These are phyloP conservation scores for Rubroboletus satanas DNA, from an alignment of 768 basidiomycete species.

Conservation along the genomic window DNA sequence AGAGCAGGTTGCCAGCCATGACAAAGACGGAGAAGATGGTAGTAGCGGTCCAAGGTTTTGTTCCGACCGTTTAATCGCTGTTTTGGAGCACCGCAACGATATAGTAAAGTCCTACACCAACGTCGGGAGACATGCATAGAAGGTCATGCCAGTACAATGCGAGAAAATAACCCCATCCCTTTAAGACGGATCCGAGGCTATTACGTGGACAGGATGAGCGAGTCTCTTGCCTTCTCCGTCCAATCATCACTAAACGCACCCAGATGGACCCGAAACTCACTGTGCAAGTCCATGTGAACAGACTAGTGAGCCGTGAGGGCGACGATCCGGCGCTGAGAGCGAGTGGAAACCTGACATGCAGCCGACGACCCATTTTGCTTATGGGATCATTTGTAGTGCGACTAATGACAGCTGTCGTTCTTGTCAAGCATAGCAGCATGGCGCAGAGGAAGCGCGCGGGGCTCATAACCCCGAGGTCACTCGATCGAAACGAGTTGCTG, in stretches of 20 bases:
- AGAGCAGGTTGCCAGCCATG: conserved; percentile 32
- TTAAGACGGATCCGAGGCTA: too few species aligned
- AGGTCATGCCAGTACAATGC: too few species aligned
- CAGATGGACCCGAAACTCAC: background rate
- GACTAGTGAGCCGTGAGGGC: background rate
- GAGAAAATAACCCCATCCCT: too few species aligned
- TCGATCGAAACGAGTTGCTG: conserved; percentile 47
- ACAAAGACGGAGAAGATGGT: background rate
- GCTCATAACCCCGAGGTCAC: conserved; percentile 49
- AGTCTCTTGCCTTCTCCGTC: too few species aligned
- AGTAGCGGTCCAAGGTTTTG: background rate
- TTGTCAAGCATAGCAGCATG: conserved; percentile 34
- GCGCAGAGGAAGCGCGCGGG: conserved; percentile 48
- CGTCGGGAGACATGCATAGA: too few species aligned
- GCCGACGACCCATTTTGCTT: background rate
- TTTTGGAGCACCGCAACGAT: too few species aligned
- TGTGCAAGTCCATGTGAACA: background rate
- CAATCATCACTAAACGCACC: background rate
- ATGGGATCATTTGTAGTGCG: too few species aligned
- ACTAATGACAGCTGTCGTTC: rapidly evolving
- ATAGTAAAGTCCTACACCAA: too few species aligned
- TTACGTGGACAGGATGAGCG: too few species aligned
- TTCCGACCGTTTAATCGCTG: too few species aligned
- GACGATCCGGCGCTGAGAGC: background rate
- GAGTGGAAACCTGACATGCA: background rate